Evolutionary conservation across 2,329 filamentous ascomycete genomes (phyloP), one percentile per base, ranked within the genome.

Genomic region (Magnaporthiopsis rhizophila): DNA sequence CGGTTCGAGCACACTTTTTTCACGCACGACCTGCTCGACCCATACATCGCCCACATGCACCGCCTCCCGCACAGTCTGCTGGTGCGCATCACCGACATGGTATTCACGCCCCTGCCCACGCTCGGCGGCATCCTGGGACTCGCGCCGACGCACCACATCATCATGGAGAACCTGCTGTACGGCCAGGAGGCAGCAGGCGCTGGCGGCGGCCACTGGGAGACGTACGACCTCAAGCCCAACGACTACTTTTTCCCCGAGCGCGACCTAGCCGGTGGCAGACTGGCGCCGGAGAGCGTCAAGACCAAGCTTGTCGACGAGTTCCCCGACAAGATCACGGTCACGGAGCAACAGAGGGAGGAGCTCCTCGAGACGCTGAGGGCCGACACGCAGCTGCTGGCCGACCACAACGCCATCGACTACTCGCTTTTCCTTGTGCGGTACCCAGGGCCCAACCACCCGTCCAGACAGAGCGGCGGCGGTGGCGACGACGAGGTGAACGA

Each of bases 181-280:
- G 89, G 88, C 1, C 76, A 64, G 72, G 45, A 45, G 30, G 12
- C 78, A 59, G 61, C 61, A 66, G 1, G 68, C 69, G 36, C 12
- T 38, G 0, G 68, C 71, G 34, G 67, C 66, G 1, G 26, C 30
- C 75, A 79, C 24, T 92, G 89, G 89, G 86, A 91, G 71, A 86
- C 84, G 1, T 92, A 87, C 74, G 89, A 92, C 66, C 81, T 92
- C 61, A 92, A 92, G 71, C 89, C 89, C 0, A 84, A 82, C 28
- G 83, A 86, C 65, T 92, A 91, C 75, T 92, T 92, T 77, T 91
- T 87, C 70, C 89, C 89, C 0, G 89, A 92, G 71, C 78, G 89
- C 8, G 89, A 92, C 68, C 81, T 92, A 13, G 83, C 88, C 0
- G 84, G 84, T 2, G 88, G 88, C 0, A 77, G 76, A 2, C 76